Base-by-base conservation (phyloP, 202 grass and related monocot genomes). In the Brachypodium distachyon region DNA sequence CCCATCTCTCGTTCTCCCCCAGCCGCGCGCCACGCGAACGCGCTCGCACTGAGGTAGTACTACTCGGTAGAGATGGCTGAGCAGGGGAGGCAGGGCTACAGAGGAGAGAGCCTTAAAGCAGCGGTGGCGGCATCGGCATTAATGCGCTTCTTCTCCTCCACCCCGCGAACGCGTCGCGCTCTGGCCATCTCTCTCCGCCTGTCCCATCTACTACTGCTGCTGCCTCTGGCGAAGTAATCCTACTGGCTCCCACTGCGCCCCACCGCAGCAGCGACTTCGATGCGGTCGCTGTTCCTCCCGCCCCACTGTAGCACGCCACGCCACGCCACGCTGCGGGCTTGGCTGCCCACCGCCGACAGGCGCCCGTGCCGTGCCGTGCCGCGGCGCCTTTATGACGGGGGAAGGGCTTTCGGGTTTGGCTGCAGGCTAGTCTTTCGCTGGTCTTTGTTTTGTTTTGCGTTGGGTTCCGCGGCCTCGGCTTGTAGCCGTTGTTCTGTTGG, bases 1-100 rank as follows among this genome's bases (percentile, higher is more conserved):
- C 89, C 89, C 96, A 94, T 94, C 60, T 21, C 59, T 3, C 46
- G 9, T 9, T 14, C 13, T 14, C 9, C 10, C 19, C 11, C 29
- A 1, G 1, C 8, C 16, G 51, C 8, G 42, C 31, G 51, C 51
- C 77, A 27, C 38, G 54, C 53, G 6, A 60, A 75, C 51, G 70
- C 32, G 64, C 49, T 53, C 7, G 6, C 50, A 25, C 3, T 2
- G 28, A 13, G 51, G 65, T 52, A 32, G n/a, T n/a, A n/a, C n/a
- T n/a, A n/a, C n/a, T n/a, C n/a, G n/a, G n/a, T n/a, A n/a, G n/a
- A n/a, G 77, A 48, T 32, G 69, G 53, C 57, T 7, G 39, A 7
- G 23, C 27, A 46, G 43, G 1, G n/a, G n/a, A n/a, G 16, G 18
- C 12, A 19, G 18, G 0, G 54, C 14, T 28, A 41, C 14, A n/a